Conservation (phyloP, 805 yeast genomes). For the Blastobotrys chiropterorum region DNA sequence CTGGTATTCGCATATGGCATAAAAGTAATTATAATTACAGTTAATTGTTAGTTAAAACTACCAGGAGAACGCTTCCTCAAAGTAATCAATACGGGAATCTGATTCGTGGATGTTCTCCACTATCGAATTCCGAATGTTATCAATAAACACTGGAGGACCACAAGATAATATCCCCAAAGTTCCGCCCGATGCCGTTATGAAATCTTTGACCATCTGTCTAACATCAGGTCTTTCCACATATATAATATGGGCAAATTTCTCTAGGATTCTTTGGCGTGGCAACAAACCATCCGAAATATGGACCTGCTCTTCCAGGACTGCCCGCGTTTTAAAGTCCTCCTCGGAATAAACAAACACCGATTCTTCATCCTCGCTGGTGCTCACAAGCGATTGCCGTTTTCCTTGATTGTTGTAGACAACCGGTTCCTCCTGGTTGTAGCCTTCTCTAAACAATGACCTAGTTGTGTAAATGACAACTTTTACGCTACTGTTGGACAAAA, state of each 20-base stretch:
- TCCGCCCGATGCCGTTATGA: slow-evolving; percentile 22
- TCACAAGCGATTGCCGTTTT: neutral
- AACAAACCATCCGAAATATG: neutral
- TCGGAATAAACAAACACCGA: neutral
- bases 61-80: slow-evolving; percentile 34
- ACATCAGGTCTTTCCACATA: slow-evolving; percentile 11
- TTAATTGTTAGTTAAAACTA: slow-evolving; percentile 14
- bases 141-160: slow-evolving; percentile 55
- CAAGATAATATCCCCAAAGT: slow-evolving; percentile 48
- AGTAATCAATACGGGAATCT: slow-evolving; percentile 26
- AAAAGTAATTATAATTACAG: slow-evolving; percentile 1
- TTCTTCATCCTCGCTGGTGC: neutral
- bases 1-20: no score
- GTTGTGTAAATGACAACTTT: slow-evolving; percentile 15
- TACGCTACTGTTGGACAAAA: slow-evolving; percentile 16
- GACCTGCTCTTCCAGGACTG: slow-evolving; percentile 1
- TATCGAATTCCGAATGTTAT: slow-evolving; percentile 42
- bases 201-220: slow-evolving; percentile 8
- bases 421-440: neutral
- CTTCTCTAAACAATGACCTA: neutral
- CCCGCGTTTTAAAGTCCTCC: neutral
- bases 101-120: slow-evolving; percentile 19
- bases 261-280: slow-evolving; percentile 1
- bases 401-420: neutral
- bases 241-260: neutral